Evolutionary conservation across 2,329 filamentous ascomycete genomes (phyloP).

Genomic region (Lecanicillium sp.): DNA sequence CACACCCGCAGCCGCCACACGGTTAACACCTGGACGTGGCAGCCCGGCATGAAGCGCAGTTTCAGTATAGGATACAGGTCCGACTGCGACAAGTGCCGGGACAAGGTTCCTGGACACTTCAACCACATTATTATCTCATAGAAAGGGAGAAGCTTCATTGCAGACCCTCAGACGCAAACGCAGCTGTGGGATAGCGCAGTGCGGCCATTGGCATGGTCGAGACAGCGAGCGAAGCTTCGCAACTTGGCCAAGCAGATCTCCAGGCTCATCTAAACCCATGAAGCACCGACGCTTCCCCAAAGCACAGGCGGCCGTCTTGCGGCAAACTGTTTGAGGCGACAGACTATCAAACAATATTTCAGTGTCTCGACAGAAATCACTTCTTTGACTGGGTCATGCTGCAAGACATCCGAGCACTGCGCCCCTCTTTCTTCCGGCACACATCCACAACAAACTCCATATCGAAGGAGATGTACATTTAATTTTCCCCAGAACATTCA

Average conservation of each 20-base stretch:
- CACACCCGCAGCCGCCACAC: conserved; percentile 55
- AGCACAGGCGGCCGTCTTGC: too few species aligned
- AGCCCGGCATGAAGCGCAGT: conserved; percentile 60
- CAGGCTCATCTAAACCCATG: not conserved
- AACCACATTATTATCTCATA: conserved; percentile 70
- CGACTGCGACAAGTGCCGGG: conserved; percentile 71
- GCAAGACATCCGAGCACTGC: too few species aligned
- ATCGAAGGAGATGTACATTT: conserved; percentile 7
- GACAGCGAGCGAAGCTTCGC: conserved; percentile 15
- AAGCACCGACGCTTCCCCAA: too few species aligned
- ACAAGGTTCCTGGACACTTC: conserved; percentile 72
- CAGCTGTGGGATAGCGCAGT: conserved; percentile 21
- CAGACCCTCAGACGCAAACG: conserved; percentile 19
- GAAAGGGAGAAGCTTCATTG: conserved; percentile 24
- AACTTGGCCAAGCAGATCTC: conserved; percentile 3
- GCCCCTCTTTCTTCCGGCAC: too few species aligned
- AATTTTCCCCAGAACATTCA: conserved; percentile 1
- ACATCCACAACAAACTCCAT: not conserved
- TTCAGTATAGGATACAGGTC: conserved; percentile 74
- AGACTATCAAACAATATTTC: too few species aligned
- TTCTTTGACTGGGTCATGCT: not conserved
- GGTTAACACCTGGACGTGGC: conserved; percentile 53
- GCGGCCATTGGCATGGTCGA: conserved; percentile 21
- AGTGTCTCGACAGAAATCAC: not conserved
- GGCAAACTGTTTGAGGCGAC: too few species aligned